Percentiles rank a stretch among this genome's conserved stretches.
Evolutionary conservation across 2,329 filamentous ascomycete species (phyloP).

Genomic region (Aspergillus ustus): DNA sequence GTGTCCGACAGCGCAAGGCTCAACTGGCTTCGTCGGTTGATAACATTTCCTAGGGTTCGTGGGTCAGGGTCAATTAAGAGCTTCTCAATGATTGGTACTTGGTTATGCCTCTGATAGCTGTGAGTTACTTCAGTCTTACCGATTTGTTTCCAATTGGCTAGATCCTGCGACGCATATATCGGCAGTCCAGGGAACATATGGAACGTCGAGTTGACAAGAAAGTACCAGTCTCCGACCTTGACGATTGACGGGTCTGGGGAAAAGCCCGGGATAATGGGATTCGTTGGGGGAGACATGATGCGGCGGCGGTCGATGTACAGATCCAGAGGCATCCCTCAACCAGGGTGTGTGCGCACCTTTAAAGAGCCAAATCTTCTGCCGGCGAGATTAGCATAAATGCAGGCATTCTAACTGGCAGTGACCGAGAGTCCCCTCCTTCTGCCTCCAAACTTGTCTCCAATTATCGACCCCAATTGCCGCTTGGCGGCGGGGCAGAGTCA

Average conservation of each 20-base stretch:
- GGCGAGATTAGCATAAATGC: no score
- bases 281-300: neutral
- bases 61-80: neutral
- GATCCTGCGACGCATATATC: neutral
- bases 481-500: no score
- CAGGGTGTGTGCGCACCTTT: no score
- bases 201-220: constrained; percentile 2
- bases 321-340: no score
- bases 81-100: no score
- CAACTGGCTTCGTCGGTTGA: constrained; percentile 1
- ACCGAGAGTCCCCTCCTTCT: no score
- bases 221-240: neutral
- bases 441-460: no score
- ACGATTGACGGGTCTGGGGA: neutral
- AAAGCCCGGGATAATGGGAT: constrained; percentile 5
- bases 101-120: no score
- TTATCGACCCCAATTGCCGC: no score
- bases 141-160: neutral
- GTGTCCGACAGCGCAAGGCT: neutral
- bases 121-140: neutral
- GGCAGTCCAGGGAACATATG: constrained; percentile 6
- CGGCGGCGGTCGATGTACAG: no score
- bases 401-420: no score
- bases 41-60: neutral
- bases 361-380: no score